phyloP scores from a whole-genome alignment of 2,329 filamentous ascomycete genomes.

The Fonsecaea monophora region DNA sequence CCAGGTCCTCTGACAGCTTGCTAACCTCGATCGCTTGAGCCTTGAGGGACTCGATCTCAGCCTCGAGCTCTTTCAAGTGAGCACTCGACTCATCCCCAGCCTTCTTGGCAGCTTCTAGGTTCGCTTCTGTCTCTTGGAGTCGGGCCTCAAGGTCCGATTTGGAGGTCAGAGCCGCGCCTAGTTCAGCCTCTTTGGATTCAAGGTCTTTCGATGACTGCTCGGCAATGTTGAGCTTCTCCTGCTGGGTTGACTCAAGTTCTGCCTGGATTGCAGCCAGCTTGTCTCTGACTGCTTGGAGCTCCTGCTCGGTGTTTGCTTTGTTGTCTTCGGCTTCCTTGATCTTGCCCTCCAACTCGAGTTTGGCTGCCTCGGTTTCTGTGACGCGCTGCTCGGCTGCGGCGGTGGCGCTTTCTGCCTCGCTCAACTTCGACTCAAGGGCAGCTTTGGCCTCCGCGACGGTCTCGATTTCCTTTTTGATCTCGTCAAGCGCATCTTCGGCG shows the following conservation, averaged over 20 bases:
- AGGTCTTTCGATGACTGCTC: constrained; percentile 25
- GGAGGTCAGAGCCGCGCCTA: constrained; percentile 18
- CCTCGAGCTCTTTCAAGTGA: constrained; percentile 22
- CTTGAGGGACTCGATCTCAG: constrained; percentile 26
- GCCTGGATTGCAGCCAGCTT: constrained; percentile 16
- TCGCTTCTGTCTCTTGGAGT: constrained; percentile 23
- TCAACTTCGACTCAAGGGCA: constrained; percentile 13
- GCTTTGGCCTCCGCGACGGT: constrained; percentile 17
- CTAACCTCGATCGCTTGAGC: constrained; percentile 14
- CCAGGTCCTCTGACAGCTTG: constrained; percentile 23
- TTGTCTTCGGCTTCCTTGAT: constrained; percentile 24
- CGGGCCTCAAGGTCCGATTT: constrained; percentile 20
- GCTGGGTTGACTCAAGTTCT: constrained; percentile 17
- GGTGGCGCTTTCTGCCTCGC: constrained; percentile 7
- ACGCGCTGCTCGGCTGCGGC: constrained; percentile 17
- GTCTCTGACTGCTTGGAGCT: constrained; percentile 10
- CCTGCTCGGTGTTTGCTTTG: constrained; percentile 19
- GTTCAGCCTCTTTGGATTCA: constrained; percentile 20
- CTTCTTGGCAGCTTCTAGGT: constrained; percentile 23
- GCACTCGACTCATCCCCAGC: constrained; percentile 13
- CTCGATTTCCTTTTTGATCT: constrained; percentile 11
- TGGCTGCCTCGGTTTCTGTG: constrained; percentile 18
- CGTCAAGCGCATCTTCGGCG: constrained; percentile 22
- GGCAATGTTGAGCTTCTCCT: constrained; percentile 3
- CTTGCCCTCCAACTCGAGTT: constrained; percentile 17